Evolutionary conservation across 805 yeast species (phyloP).

Genomic region (Zygosaccharomyces bisporus): DNA sequence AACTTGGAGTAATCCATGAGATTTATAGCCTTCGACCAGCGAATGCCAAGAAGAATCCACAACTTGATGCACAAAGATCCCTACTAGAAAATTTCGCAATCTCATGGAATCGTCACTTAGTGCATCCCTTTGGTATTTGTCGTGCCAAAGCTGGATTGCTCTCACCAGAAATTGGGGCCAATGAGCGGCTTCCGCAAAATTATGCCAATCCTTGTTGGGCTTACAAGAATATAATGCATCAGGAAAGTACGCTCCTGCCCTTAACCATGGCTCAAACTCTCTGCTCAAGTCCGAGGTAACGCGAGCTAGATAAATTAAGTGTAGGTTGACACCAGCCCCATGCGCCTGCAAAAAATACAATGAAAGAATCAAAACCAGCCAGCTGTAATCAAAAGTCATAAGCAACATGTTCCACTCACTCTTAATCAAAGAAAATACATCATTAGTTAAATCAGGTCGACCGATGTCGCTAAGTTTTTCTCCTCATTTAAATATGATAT

Average conservation of each 20-base stretch:
- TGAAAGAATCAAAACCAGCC: not conserved
- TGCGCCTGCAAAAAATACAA: not conserved
- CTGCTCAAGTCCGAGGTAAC: conserved; percentile 35
- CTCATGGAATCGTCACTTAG: conserved; percentile 25
- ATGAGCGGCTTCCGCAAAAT: conserved; percentile 56
- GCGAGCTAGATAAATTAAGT: conserved; percentile 23
- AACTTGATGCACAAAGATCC: conserved; percentile 58
- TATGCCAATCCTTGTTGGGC: conserved; percentile 41
- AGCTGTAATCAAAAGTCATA: not conserved
- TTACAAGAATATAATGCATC: conserved; percentile 64
- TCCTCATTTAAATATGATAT: not conserved
- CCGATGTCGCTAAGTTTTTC: not conserved
- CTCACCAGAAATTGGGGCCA: conserved; percentile 62
- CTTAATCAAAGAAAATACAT: not conserved
- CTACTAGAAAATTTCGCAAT: conserved; percentile 54
- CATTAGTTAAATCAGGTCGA: not conserved
- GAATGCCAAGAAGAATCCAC: conserved; percentile 71
- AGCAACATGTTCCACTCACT: not conserved
- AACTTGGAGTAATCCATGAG: conserved; percentile 48
- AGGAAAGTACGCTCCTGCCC: conserved; percentile 66
- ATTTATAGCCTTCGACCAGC: conserved; percentile 36
- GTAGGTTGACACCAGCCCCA: conserved; percentile 27
- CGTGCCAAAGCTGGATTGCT: conserved; percentile 44
- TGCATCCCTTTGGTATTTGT: conserved; percentile 24
- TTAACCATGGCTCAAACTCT: conserved; percentile 33